Percentiles rank a stretch among this genome's conserved stretches.
These are phyloP conservation scores for Craterostigma plantagineum DNA, from an alignment of 257 asterid species.

Conservation along the genomic window DNA sequence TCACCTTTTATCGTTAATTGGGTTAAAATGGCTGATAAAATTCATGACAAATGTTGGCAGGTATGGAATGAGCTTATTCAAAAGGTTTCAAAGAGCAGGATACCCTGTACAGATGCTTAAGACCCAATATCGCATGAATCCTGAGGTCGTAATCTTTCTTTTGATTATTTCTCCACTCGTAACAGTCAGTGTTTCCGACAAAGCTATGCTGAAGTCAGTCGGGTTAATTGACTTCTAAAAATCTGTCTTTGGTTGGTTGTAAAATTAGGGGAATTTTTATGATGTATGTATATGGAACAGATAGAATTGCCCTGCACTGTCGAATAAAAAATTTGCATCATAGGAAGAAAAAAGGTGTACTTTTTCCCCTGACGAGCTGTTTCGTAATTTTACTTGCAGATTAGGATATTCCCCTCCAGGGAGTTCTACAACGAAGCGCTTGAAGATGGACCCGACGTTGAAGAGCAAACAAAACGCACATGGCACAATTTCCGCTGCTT, in stretches of 20 bases:
- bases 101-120: slow-evolving; percentile 95
- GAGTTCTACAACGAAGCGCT: slow-evolving; percentile 71
- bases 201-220: too few relatives aligned
- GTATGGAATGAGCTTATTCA: slow-evolving; percentile 75
- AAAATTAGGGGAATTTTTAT: too few relatives aligned
- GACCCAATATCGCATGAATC: slow-evolving; percentile 98
- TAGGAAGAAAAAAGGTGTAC: background rate
- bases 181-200: too few relatives aligned
- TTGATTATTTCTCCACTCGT: background rate
- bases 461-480: slow-evolving; percentile 41
- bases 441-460: slow-evolving; percentile 76
- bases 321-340: too few relatives aligned
- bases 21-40: background rate
- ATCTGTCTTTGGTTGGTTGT: too few relatives aligned
- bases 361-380: slow-evolving; percentile 4
- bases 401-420: slow-evolving; percentile 88
- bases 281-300: too few relatives aligned
- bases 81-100: slow-evolving; percentile 85
- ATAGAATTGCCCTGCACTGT: too few relatives aligned
- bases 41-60: slow-evolving; percentile 17
- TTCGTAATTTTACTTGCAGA: slow-evolving; percentile 25
- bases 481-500: slow-evolving; percentile 80
- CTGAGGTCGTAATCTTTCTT: slow-evolving; percentile 41
- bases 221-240: too few relatives aligned
- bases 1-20: background rate